These are phyloP conservation scores for Sugiyamaella lignohabitans DNA, from an alignment of 805 yeast genomes.

Conservation along the genomic window DNA sequence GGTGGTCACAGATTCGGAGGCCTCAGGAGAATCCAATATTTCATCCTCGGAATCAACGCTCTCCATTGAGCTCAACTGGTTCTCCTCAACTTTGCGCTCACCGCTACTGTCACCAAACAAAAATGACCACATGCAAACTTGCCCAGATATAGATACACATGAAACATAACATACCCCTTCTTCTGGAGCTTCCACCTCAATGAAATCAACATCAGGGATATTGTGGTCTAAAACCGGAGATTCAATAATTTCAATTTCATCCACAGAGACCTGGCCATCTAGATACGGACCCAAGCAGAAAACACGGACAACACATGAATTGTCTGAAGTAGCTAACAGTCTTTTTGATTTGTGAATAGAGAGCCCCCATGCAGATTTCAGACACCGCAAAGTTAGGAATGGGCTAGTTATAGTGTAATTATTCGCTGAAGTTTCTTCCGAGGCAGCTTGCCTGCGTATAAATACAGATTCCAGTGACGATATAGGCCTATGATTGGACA, in stretches of 20 bases:
- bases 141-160: constrained; percentile 43
- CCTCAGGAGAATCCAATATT: not conserved
- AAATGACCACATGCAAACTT: constrained; percentile 23
- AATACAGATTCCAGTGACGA: constrained; percentile 20
- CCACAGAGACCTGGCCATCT: constrained; percentile 27
- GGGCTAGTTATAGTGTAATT: constrained; percentile 21
- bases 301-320: constrained; percentile 40
- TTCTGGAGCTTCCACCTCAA: constrained; percentile 18
- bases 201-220: constrained; percentile 47
- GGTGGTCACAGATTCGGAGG: not conserved
- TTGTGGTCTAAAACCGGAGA: constrained; percentile 47
- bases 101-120: constrained; percentile 4
- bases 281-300: constrained; percentile 18
- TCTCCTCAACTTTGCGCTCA: constrained; percentile 1
- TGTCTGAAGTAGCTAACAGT: constrained; percentile 48
- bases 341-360: constrained; percentile 37
- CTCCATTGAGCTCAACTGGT: not conserved
- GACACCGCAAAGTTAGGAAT: not conserved
- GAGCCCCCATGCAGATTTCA: constrained; percentile 54
- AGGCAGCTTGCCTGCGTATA: too few relatives aligned
- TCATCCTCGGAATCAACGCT: not conserved
- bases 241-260: constrained; percentile 23
- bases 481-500: not conserved
- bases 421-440: too few relatives aligned
- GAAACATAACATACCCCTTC: constrained; percentile 30